Conservation (phyloP, 2,329 filamentous ascomycete species). For the Monosporascus sp. region DNA sequence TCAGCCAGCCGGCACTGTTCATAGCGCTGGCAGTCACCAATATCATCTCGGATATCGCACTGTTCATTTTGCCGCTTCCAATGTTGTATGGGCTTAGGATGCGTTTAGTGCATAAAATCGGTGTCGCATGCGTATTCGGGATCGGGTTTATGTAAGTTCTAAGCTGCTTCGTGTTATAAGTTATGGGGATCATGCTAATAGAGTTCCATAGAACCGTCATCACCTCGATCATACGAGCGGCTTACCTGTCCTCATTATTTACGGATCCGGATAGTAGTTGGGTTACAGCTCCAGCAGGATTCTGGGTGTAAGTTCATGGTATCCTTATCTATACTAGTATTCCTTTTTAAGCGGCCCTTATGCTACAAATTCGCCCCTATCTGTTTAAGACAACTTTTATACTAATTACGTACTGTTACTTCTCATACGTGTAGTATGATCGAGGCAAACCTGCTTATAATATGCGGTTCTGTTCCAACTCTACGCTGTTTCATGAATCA, state of each 20-base stretch:
- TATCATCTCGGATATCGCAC: constrained; percentile 35
- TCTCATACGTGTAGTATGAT: constrained; percentile 13
- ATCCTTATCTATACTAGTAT: not conserved
- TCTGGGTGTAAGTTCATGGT: constrained; percentile 6
- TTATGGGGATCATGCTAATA: not conserved
- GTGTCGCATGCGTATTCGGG: constrained; percentile 31
- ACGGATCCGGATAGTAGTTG: constrained; percentile 2
- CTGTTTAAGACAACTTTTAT: not conserved
- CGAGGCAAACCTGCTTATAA: constrained; percentile 24
- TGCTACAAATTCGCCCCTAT: too few relatives aligned
- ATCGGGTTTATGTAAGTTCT: constrained; percentile 30
- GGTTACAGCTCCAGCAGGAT: not conserved
- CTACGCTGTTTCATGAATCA: constrained; percentile 20
- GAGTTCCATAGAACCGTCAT: constrained; percentile 1
- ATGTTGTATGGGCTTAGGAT: constrained; percentile 33
- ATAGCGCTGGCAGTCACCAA: constrained; percentile 36
- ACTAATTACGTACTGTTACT: not conserved
- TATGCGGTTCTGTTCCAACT: constrained; percentile 24
- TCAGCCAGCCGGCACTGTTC: constrained; percentile 36
- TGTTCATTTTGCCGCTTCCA: constrained; percentile 34
- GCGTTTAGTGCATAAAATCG: constrained; percentile 34
- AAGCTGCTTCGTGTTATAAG: too few relatives aligned
- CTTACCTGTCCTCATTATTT: constrained; percentile 1
- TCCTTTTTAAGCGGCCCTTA: not conserved
- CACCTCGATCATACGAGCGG: constrained; percentile 4